Conservation (phyloP, 2,329 filamentous ascomycete species). For the Talaromyces sp. region DNA sequence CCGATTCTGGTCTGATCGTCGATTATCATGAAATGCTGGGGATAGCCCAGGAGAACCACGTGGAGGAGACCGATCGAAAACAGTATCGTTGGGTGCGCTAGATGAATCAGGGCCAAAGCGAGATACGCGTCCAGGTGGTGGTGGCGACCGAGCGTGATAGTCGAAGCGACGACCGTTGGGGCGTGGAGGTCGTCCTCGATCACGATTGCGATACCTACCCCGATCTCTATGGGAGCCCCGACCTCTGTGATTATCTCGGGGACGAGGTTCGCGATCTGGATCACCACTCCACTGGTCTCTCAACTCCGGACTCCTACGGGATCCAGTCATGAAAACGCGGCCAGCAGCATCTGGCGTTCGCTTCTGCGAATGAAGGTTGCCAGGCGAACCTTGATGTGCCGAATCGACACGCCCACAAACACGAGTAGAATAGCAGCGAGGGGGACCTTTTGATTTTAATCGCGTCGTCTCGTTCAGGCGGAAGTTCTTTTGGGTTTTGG, state of each 20-base stretch:
- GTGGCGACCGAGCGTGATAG: slow-evolving; percentile 45
- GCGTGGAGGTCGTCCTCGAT: slow-evolving; percentile 40
- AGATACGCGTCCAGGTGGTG: slow-evolving; percentile 34
- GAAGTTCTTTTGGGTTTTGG: slow-evolving; percentile 31
- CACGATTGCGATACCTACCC: slow-evolving; percentile 46
- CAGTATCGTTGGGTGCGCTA: slow-evolving; percentile 33
- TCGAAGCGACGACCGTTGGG: slow-evolving; percentile 40
- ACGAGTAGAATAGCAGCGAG: slow-evolving; percentile 18
- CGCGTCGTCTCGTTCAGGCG: slow-evolving; percentile 28
- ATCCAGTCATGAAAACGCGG: slow-evolving; percentile 52
- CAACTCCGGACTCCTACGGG: slow-evolving; percentile 53
- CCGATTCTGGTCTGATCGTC: slow-evolving; percentile 26
- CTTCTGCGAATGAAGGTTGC: slow-evolving; percentile 4
- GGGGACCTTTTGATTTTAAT: slow-evolving; percentile 27
- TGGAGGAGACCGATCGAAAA: slow-evolving; percentile 26
- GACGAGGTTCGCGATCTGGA: slow-evolving; percentile 43
- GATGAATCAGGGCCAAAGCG: slow-evolving; percentile 35
- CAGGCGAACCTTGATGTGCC: slow-evolving; percentile 10
- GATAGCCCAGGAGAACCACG: slow-evolving; percentile 32
- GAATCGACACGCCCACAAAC: slow-evolving; percentile 4
- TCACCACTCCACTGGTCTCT: slow-evolving; percentile 55
- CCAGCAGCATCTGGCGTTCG: slow-evolving; percentile 45
- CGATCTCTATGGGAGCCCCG: slow-evolving; percentile 44
- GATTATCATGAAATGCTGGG: slow-evolving; percentile 22
- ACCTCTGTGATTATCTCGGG: slow-evolving; percentile 43